A percentile compares a stretch with the other conserved stretches of the same genome.
Evolutionary conservation across 2,329 filamentous ascomycete species (phyloP).

Genomic region (Endothia cerciana): DNA sequence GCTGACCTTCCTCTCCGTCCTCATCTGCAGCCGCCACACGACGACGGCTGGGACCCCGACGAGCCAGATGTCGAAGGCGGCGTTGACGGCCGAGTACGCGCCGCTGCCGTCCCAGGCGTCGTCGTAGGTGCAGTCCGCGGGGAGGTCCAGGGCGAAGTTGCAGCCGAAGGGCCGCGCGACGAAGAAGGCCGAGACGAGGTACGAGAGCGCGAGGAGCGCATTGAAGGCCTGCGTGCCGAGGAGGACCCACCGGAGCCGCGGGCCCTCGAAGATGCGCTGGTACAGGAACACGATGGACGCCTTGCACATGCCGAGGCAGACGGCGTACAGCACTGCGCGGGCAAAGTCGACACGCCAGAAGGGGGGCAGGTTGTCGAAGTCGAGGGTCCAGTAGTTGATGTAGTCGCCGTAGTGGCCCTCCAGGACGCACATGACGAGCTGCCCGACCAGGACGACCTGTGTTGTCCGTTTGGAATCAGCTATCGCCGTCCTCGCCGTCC

Average conservation of each 20-base stretch:
- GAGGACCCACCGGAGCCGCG: slow-evolving; percentile 12
- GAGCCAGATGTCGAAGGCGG: slow-evolving; percentile 22
- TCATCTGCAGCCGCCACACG: slow-evolving; percentile 26
- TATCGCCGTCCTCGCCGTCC: background rate
- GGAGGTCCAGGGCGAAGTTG: slow-evolving; percentile 21
- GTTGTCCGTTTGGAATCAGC: background rate
- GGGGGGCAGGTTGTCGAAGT: slow-evolving; percentile 11
- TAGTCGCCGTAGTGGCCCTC: slow-evolving; percentile 21
- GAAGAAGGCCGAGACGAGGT: slow-evolving; percentile 12
- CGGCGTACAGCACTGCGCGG: slow-evolving; percentile 16
- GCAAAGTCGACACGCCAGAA: slow-evolving; percentile 23
- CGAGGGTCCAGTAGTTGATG: slow-evolving; percentile 21
- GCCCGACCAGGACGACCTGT: slow-evolving; percentile 10
- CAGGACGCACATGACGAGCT: slow-evolving; percentile 21
- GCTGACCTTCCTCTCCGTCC: slow-evolving; percentile 6
- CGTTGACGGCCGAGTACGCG: slow-evolving; percentile 21
- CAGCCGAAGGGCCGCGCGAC: slow-evolving; percentile 21
- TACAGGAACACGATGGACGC: slow-evolving; percentile 24
- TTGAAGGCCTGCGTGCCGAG: slow-evolving; percentile 19
- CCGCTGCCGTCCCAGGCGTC: slow-evolving; percentile 22
- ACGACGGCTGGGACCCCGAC: slow-evolving; percentile 17
- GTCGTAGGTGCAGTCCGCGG: slow-evolving; percentile 14
- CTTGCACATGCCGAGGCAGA: slow-evolving; percentile 19
- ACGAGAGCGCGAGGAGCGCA: slow-evolving; percentile 6
- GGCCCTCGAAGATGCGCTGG: slow-evolving; percentile 23